Evolutionary conservation across 805 yeast species (phyloP).

Genomic region (Kazachstania africana): DNA sequence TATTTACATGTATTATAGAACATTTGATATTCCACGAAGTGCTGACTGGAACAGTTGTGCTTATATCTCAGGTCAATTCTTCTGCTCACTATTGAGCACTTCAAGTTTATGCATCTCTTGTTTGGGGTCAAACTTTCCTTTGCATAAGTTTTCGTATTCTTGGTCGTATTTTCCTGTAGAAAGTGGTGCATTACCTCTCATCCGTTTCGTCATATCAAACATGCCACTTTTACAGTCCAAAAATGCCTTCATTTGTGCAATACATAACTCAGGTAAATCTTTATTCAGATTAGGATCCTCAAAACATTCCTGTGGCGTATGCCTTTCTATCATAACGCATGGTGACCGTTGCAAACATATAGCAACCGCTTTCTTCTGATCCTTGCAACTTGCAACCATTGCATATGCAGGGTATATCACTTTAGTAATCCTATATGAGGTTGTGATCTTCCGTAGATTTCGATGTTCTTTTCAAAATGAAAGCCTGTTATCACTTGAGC

Average conservation of each 20-base stretch:
- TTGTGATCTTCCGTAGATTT: no score
- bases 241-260: conserved; percentile 73
- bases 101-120: conserved; percentile 71
- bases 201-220: conserved; percentile 83
- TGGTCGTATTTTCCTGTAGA: conserved; percentile 91
- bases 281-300: conserved; percentile 65
- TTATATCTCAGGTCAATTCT: conserved; percentile 21
- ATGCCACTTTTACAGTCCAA: conserved; percentile 86
- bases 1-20: no score
- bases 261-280: conserved; percentile 79
- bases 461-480: no score
- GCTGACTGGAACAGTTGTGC: no score
- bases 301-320: conserved; percentile 81
- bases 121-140: conserved; percentile 71
- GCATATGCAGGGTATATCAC: no score
- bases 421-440: no score
- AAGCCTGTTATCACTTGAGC: no score
- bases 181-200: conserved; percentile 86
- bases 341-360: conserved; percentile 93
- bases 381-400: conserved; percentile 80
- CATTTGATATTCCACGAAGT: no score
- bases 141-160: conserved; percentile 63
- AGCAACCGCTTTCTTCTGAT: conserved; percentile 90
- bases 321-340: conserved; percentile 80
- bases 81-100: conserved; percentile 41